A percentile compares a stretch with the other conserved stretches of the same genome.
Conservation (phyloP, 164 flowering plant genomes). For the Kalanchoe fedtschenkoi region DNA sequence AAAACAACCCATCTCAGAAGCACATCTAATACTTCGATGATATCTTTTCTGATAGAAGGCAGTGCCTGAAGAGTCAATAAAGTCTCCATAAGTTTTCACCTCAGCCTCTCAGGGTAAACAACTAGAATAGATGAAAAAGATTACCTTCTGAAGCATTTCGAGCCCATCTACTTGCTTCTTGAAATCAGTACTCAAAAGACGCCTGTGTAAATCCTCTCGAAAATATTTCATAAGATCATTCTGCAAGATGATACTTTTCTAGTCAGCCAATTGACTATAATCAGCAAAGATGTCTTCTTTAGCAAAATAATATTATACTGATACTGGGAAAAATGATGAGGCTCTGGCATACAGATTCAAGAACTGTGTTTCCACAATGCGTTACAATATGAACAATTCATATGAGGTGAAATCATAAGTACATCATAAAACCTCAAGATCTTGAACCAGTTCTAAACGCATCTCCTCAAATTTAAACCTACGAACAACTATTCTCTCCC, state of each 20-base stretch:
- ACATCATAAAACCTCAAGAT: slow-evolving; percentile 63
- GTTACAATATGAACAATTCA: too few species aligned
- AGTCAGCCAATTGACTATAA: background rate
- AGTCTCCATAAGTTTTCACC: background rate
- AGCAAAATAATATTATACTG: background rate
- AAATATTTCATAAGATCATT: slow-evolving; percentile 75
- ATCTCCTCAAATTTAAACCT: slow-evolving; percentile 87
- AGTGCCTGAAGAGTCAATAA: slow-evolving; percentile 44
- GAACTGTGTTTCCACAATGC: too few species aligned
- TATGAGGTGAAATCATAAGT: background rate
- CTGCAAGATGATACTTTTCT: slow-evolving; percentile 29
- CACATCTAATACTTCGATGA: slow-evolving; percentile 76
- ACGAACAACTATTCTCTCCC: slow-evolving; percentile 81
- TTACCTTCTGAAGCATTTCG: slow-evolving; percentile 89
- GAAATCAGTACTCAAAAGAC: slow-evolving; percentile 79
- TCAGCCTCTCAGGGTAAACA: background rate
- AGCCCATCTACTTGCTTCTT: slow-evolving; percentile 96
- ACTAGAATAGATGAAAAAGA: slow-evolving; percentile 7
- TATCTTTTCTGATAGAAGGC: slow-evolving; percentile 60
- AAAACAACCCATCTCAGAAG: slow-evolving; percentile 88
- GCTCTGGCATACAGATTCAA: too few species aligned
- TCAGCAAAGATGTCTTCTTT: slow-evolving; percentile 2
- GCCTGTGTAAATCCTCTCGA: slow-evolving; percentile 76
- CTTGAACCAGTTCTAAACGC: slow-evolving; percentile 89
- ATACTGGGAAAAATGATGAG: background rate